Conservation (phyloP, 2,329 filamentous ascomycete genomes). For the Fusarium tricinctum region DNA sequence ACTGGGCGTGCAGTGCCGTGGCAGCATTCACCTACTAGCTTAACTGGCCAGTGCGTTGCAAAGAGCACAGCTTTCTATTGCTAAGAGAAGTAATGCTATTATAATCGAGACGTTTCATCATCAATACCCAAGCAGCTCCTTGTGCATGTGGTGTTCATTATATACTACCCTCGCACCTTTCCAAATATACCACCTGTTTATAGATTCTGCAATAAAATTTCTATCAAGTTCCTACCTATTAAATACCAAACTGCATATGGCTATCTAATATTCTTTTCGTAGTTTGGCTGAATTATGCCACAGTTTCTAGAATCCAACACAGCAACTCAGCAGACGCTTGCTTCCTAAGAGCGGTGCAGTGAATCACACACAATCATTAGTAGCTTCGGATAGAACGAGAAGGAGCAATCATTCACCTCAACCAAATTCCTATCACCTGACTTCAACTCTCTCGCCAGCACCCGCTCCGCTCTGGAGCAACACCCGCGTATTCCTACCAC, state of each 20-base stretch:
- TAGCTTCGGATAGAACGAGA: neutral
- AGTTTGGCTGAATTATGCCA: neutral
- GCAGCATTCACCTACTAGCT: neutral
- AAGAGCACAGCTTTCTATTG: neutral
- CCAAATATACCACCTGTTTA: neutral
- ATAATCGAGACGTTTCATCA: neutral
- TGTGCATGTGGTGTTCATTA: neutral
- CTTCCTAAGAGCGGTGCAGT: neutral
- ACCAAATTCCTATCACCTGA: too few relatives aligned
- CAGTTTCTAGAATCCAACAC: neutral
- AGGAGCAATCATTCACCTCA: neutral
- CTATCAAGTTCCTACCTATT: too few relatives aligned
- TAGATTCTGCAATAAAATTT: too few relatives aligned
- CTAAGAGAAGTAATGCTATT: neutral
- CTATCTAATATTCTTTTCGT: neutral
- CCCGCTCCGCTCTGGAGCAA: neutral
- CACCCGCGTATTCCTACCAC: neutral
- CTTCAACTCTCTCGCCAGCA: neutral
- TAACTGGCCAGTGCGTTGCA: neutral
- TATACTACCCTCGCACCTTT: neutral
- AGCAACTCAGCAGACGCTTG: neutral
- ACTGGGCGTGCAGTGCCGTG: slow-evolving; percentile 11
- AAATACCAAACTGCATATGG: neutral
- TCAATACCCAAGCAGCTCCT: neutral
- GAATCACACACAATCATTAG: neutral